phyloP scores from a whole-genome alignment of 2,329 filamentous ascomycete species.

The Botrytis cinerea region DNA sequence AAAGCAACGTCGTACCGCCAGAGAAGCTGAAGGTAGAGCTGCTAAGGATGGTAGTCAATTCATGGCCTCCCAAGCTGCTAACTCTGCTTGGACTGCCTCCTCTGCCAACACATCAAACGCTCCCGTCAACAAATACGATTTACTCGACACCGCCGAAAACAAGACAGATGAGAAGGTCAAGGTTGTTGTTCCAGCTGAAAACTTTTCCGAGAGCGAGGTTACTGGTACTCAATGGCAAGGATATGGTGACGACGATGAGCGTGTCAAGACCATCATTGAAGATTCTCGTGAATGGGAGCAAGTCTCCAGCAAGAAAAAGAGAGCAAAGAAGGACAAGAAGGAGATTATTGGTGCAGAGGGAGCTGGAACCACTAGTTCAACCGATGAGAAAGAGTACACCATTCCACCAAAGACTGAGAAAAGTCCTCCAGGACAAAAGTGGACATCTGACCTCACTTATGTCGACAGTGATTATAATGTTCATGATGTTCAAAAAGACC shows the following conservation, averaged over 20 bases:
- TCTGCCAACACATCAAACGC: conserved; percentile 29
- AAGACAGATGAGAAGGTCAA: conserved; percentile 41
- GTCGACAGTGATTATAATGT: conserved; percentile 30
- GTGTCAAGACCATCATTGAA: conserved; percentile 57
- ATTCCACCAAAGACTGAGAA: conserved; percentile 30
- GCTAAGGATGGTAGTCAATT: conserved; percentile 76
- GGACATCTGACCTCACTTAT: conserved; percentile 29
- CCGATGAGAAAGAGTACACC: conserved; percentile 32
- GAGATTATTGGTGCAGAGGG: conserved; percentile 33
- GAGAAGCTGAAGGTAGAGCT: conserved; percentile 78
- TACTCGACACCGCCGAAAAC: conserved; percentile 59
- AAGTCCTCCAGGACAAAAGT: conserved; percentile 35
- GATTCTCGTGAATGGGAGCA: conserved; percentile 60
- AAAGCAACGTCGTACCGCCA: conserved; percentile 78
- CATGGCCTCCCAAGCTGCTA: conserved; percentile 49
- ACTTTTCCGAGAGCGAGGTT: conserved; percentile 32
- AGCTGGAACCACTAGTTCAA: conserved; percentile 26
- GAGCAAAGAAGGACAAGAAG: conserved; percentile 31
- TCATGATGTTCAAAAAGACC: conserved; percentile 28
- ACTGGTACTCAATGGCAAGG: conserved; percentile 30
- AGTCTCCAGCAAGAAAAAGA: conserved; percentile 48
- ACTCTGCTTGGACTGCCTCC: conserved; percentile 49
- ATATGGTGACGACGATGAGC: conserved; percentile 59
- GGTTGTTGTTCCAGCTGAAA: conserved; percentile 34
- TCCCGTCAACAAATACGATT: conserved; percentile 47